phyloP scores from a whole-genome alignment of 306 rosid species.

The Cucurbita pepo region DNA sequence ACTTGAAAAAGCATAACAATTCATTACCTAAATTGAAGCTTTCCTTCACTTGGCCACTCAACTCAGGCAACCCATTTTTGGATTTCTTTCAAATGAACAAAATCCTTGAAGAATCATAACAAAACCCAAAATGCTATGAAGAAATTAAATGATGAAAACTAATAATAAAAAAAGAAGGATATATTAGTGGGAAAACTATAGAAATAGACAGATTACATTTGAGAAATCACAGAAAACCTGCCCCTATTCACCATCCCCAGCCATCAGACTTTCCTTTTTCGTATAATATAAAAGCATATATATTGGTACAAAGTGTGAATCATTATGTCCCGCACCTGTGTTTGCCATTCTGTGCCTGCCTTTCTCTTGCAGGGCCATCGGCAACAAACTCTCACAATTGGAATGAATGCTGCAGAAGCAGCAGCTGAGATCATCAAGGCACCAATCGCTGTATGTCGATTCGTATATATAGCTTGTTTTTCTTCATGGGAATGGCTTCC shows the following conservation, averaged over 20 bases:
- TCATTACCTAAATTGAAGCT: no score
- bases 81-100: neutral
- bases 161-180: neutral
- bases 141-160: neutral
- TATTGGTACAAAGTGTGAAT: constrained; percentile 54
- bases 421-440: constrained; percentile 22
- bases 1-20: no score
- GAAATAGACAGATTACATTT: constrained; percentile 26
- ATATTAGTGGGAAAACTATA: constrained; percentile 1
- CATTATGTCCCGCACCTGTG: constrained; percentile 30
- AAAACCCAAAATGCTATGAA: neutral
- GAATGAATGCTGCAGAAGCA: constrained; percentile 31
- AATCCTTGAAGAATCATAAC: neutral
- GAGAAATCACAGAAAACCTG: constrained; percentile 22
- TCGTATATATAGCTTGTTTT: neutral
- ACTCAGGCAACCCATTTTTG: neutral
- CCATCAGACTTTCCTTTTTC: constrained; percentile 47
- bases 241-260: constrained; percentile 20
- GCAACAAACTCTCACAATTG: constrained; percentile 29
- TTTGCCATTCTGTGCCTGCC: constrained; percentile 4
- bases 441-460: neutral
- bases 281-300: constrained; percentile 41
- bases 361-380: constrained; percentile 15
- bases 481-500: constrained; percentile 66
- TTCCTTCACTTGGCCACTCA: no score